phyloP scores from a whole-genome alignment of 2,329 filamentous ascomycete genomes.

The Sphaerostilbella broomeana region DNA sequence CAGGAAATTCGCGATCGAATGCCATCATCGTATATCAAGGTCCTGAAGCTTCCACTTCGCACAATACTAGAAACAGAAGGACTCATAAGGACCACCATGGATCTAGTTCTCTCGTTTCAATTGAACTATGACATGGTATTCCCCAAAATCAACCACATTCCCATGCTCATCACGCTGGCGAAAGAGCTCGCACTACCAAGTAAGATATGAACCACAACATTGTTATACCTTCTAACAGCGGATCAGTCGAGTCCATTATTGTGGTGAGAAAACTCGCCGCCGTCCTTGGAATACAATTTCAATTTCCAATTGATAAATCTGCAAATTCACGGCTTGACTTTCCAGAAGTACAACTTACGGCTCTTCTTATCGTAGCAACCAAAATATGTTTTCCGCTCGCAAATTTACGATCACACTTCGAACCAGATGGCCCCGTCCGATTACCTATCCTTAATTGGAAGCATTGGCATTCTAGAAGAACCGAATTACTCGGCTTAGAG shows the following conservation, averaged over 20 bases:
- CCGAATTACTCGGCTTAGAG: slow-evolving; percentile 16
- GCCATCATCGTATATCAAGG: slow-evolving; percentile 52
- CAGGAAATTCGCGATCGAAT: slow-evolving; percentile 59
- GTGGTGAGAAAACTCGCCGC: slow-evolving; percentile 39
- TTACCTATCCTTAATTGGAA: slow-evolving; percentile 57
- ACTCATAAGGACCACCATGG: slow-evolving; percentile 58
- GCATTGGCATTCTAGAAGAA: slow-evolving; percentile 54
- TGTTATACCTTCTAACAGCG: slow-evolving; percentile 21
- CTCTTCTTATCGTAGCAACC: slow-evolving; percentile 64
- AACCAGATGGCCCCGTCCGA: not conserved
- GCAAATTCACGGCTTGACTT: slow-evolving; percentile 48
- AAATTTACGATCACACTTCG: slow-evolving; percentile 36
- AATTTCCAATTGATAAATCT: slow-evolving; percentile 44
- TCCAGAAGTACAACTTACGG: slow-evolving; percentile 69
- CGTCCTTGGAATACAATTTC: slow-evolving; percentile 43
- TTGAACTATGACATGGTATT: slow-evolving; percentile 63
- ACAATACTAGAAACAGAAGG: slow-evolving; percentile 43
- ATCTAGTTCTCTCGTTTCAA: slow-evolving; percentile 57
- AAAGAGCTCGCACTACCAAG: slow-evolving; percentile 68
- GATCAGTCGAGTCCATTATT: slow-evolving; percentile 46
- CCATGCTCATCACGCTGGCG: slow-evolving; percentile 63
- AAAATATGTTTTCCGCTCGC: slow-evolving; percentile 78
- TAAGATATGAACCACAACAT: slow-evolving; percentile 31
- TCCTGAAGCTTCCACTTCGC: slow-evolving; percentile 46
- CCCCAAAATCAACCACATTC: slow-evolving; percentile 63